Evolutionary conservation across 176 grass and related monocot species (phyloP).

Genomic region (Carex myosuroides): DNA sequence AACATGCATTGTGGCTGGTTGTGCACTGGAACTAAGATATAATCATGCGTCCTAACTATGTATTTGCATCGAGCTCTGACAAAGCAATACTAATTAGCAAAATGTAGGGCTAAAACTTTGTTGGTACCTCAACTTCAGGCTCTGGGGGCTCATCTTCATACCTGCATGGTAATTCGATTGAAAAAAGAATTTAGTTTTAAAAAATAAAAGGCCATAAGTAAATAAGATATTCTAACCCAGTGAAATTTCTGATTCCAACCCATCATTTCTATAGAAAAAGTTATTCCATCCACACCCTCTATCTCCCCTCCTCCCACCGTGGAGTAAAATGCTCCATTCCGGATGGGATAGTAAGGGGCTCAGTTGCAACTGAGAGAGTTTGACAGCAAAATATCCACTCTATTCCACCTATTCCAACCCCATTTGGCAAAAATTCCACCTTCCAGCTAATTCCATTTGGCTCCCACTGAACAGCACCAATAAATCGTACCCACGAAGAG

Average conservation of each 20-base stretch:
- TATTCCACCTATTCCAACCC: not conserved
- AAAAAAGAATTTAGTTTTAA: not conserved
- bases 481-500: not conserved
- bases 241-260: not conserved
- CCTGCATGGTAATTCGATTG: conserved; percentile 30
- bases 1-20: not conserved
- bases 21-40: not conserved
- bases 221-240: not conserved
- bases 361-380: not conserved
- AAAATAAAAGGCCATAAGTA: not conserved
- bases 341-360: not conserved
- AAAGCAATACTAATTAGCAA: not conserved
- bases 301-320: not conserved
- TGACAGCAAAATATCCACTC: not conserved
- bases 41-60: not conserved
- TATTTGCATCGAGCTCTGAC: not conserved
- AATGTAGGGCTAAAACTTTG: not conserved
- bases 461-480: not conserved
- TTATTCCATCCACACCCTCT: not conserved
- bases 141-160: conserved; percentile 74
- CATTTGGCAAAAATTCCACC: not conserved
- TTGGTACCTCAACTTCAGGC: conserved; percentile 59
- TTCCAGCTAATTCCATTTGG: not conserved
- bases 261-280: not conserved
- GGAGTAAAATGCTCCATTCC: not conserved